Base-by-base conservation (phyloP, 2,329 filamentous ascomycete genomes). In the Mycosphaerella arachidis region DNA sequence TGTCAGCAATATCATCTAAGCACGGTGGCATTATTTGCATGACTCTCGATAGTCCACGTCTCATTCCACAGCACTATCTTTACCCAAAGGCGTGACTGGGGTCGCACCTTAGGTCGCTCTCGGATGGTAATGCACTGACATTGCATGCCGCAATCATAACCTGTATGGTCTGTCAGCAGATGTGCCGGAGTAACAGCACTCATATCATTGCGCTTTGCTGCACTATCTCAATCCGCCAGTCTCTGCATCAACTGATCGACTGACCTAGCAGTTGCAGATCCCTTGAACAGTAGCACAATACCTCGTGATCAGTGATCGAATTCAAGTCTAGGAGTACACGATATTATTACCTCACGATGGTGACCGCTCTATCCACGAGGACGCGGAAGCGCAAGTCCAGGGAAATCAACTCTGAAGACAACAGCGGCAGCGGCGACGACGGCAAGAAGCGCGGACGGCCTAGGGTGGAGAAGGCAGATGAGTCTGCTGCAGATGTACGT, bases 401-500 rank as follows among this genome's bases (percentile, higher is more conserved):
- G 29, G 58, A 54, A 12, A 59, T 51, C 48, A 48, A 54, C 12
- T 63, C 65, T 33, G 48, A 59, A 12, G 65, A 65, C 16, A 57
- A 65, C 20, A 68, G 66, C 35, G 63, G 60, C 40, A 68, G 66
- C 35, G 63, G 60, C 48, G 69, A 67, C 48, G 71, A 72, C 35
- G 64, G 64, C 52, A 80, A 78, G 69, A 85, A 88, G 67, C 79
- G 91, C 70, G 91, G 91, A 7, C 82, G 91, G 57, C 91, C 91
- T 6, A 80, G 90, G 54, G 80, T 94, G 16, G 86, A 92, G 66
- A 84, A 85, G n/a, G 85, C 86, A 62, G 89, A 93, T 74, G 86
- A 91, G 74, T 92, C 87, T 27, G 86, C 89, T 62, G 86, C 84
- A 56, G 90, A 92, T 78, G 90, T 91, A 76, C 83, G 88, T 86